phyloP scores from a whole-genome alignment of 1,284 basidiomycete species.

The Heliocybe sulcata region DNA sequence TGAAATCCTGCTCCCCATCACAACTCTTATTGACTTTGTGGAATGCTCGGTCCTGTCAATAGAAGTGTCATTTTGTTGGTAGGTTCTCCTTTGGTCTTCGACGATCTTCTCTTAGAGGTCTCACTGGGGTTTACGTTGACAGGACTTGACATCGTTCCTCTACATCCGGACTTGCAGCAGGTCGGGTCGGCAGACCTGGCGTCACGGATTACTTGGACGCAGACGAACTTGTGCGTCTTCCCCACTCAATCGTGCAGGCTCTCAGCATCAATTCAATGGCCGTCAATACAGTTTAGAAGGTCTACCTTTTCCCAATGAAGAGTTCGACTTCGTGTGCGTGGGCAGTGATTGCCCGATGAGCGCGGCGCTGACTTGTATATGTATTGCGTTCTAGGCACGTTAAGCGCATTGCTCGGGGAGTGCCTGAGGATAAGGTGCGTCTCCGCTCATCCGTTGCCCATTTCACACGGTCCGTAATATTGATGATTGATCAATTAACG shows the following conservation, averaged over 20 bases:
- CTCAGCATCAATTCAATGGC: background rate
- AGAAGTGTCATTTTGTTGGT: conserved; percentile 56
- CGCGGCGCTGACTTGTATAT: background rate
- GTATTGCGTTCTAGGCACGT: conserved; percentile 36
- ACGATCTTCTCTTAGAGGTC: background rate
- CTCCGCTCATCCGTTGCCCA: conserved; percentile 4
- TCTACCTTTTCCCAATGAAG: conserved; percentile 59
- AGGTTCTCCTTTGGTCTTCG: conserved; percentile 12
- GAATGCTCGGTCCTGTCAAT: conserved; percentile 2
- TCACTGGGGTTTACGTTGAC: conserved; percentile 4
- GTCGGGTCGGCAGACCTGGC: conserved; percentile 47
- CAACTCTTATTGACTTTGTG: background rate
- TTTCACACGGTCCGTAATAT: conserved; percentile 3
- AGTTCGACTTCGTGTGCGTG: conserved; percentile 68
- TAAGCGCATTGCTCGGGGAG: conserved; percentile 60
- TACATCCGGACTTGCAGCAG: conserved; percentile 55
- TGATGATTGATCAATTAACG: conserved; percentile 3
- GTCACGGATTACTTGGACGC: conserved; percentile 58
- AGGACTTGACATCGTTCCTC: conserved; percentile 64
- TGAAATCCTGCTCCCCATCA: conserved; percentile 1
- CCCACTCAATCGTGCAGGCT: conserved; percentile 2
- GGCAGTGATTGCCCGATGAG: background rate
- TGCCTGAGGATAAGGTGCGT: conserved; percentile 63
- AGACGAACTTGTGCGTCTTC: conserved; percentile 55
- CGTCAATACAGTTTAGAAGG: conserved; percentile 42